Conservation (phyloP, 2,329 filamentous ascomycete species). For the Penicillium freii region DNA sequence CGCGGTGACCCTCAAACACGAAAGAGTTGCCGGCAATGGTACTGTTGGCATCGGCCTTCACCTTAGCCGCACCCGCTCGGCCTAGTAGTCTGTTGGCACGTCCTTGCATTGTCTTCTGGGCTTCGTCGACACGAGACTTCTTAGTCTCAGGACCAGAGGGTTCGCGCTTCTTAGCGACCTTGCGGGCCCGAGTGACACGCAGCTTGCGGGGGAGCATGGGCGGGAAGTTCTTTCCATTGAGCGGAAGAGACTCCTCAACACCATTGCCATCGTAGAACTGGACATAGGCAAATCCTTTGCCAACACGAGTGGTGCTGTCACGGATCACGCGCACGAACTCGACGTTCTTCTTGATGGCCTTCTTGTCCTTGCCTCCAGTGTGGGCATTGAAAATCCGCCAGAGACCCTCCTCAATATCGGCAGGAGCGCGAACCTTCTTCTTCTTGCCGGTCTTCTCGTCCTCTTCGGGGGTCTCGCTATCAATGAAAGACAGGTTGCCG, state of each 20-base stretch:
- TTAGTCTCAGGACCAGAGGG: conserved; percentile 13
- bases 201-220: conserved; percentile 88
- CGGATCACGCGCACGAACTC: conserved; percentile 92
- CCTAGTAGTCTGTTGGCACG: conserved; percentile 42
- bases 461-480: conserved; percentile 74
- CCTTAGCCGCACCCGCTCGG: conserved; percentile 38
- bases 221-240: conserved; percentile 88
- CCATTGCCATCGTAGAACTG: conserved; percentile 88
- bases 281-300: conserved; percentile 96
- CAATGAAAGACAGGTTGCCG: conserved; percentile 92
- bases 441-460: conserved; percentile 58
- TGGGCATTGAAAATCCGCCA: conserved; percentile 44
- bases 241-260: conserved; percentile 85
- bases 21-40: conserved; percentile 35
- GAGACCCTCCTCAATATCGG: conserved; percentile 84
- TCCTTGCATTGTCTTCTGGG: conserved; percentile 39
- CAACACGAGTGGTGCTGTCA: conserved; percentile 84
- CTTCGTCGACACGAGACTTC: conserved; percentile 26
- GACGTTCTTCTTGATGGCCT: conserved; percentile 67
- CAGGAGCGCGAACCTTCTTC: conserved; percentile 72
- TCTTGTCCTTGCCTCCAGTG: conserved; percentile 31
- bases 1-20: conserved; percentile 49
- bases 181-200: conserved; percentile 82
- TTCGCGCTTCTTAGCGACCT: conserved; percentile 51
- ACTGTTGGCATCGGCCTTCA: conserved; percentile 30